These are phyloP conservation scores for Histomonas meleagridis DNA, from an alignment of 208 protist species.

Conservation along the genomic window DNA sequence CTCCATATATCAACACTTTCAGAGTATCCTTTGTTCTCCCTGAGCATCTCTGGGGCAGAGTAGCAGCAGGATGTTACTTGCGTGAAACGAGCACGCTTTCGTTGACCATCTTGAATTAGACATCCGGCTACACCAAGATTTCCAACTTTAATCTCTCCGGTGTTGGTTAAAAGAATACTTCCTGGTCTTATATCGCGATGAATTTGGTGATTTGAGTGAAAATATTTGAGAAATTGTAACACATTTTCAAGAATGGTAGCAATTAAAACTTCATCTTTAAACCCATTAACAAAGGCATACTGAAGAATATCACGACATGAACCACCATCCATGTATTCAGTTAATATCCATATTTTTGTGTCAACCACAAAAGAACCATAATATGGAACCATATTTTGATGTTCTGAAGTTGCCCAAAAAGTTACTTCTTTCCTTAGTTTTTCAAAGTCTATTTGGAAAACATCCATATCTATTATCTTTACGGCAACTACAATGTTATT, in stretches of 20 bases:
- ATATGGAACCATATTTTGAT: not conserved
- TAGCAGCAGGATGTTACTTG: constrained; percentile 4
- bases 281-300: not conserved
- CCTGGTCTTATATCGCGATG: constrained; percentile 45
- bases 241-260: constrained; percentile 46
- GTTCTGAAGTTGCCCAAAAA: not conserved
- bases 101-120: constrained; percentile 21
- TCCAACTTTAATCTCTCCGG: constrained; percentile 48
- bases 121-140: constrained; percentile 48
- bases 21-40: constrained; percentile 43
- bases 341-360: not conserved
- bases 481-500: not conserved
- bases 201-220: constrained; percentile 43
- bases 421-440: not conserved
- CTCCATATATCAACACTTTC: constrained; percentile 58
- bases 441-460: not conserved
- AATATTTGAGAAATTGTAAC: constrained; percentile 40
- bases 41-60: constrained; percentile 49
- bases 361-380: constrained; percentile 18
- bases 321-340: not conserved
- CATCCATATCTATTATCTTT: constrained; percentile 26
- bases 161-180: constrained; percentile 46
- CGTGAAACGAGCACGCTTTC: constrained; percentile 38
- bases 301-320: not conserved
- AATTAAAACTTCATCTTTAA: constrained; percentile 35